Percentiles rank a stretch among this genome's conserved stretches.
These are phyloP conservation scores for Ganoderma meredithae DNA, from an alignment of 1,284 basidiomycete genomes.

Conservation along the genomic window DNA sequence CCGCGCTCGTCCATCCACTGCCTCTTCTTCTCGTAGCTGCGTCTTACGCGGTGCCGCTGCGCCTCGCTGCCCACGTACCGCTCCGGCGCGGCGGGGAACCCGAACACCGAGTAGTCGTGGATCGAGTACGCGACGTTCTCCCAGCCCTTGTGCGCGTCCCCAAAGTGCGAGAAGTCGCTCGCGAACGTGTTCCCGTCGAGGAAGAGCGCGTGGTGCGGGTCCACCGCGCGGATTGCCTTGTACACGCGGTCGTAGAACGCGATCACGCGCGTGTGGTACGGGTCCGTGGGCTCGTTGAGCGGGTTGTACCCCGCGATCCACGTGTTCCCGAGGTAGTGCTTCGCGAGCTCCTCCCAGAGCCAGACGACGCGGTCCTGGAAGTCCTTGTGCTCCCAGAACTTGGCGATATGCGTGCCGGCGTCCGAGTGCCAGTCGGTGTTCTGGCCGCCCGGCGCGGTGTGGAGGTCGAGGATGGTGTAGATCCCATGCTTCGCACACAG, in stretches of 20 bases:
- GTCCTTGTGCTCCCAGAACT: constrained; percentile 71
- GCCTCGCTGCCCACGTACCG: constrained; percentile 57
- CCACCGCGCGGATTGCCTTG: constrained; percentile 66
- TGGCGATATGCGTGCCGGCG: constrained; percentile 57
- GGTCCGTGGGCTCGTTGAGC: constrained; percentile 79
- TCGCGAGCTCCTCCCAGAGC: constrained; percentile 76
- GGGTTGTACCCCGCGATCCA: constrained; percentile 82
- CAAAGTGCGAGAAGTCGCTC: constrained; percentile 75
- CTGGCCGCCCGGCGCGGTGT: constrained; percentile 69
- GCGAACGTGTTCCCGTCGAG: constrained; percentile 82
- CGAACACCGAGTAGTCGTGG: constrained; percentile 77
- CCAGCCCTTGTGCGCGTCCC: constrained; percentile 53
- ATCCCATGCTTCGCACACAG: constrained; percentile 65
- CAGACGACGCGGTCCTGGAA: constrained; percentile 76
- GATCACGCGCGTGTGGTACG: constrained; percentile 56
- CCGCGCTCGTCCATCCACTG: constrained; percentile 72
- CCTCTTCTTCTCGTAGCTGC: constrained; percentile 71
- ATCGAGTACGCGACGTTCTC: constrained; percentile 79
- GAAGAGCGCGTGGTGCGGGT: constrained; percentile 71
- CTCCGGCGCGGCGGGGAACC: constrained; percentile 69
- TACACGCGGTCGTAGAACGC: constrained; percentile 66
- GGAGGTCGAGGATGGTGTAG: constrained; percentile 70
- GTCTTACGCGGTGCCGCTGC: constrained; percentile 58
- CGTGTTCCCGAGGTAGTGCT: constrained; percentile 62
- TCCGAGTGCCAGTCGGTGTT: constrained; percentile 67